phyloP scores from a whole-genome alignment of 257 asterid genomes.

The Solanum microdontum region DNA sequence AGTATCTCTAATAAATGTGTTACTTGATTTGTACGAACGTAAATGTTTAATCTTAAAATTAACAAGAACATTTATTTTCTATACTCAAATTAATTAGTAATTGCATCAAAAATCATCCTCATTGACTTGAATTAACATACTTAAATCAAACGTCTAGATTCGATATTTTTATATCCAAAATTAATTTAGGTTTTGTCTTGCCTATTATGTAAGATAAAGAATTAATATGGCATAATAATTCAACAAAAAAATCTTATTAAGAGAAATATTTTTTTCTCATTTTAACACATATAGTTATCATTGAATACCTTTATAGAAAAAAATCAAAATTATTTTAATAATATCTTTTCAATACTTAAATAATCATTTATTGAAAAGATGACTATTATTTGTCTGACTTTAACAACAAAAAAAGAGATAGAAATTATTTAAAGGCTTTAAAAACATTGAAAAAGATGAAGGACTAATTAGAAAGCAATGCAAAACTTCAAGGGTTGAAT shows the following conservation, averaged over 20 bases:
- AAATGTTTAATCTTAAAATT: not conserved
- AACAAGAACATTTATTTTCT: not conserved
- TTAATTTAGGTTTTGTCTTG: not conserved
- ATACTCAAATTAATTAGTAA: not conserved
- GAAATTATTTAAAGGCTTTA: not conserved
- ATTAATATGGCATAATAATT: not conserved
- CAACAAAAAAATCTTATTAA: not conserved
- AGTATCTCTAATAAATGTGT: not conserved
- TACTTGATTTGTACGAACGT: not conserved
- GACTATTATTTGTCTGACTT: not conserved
- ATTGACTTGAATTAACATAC: not conserved
- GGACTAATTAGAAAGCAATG: not conserved
- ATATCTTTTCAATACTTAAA: not conserved
- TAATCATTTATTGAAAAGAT: not conserved
- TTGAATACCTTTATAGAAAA: not conserved
- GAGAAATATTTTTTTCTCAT: not conserved
- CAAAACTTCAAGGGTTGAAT: not conserved
- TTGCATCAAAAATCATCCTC: not conserved
- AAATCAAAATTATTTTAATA: not conserved
- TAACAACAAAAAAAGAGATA: not conserved
- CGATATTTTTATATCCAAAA: not conserved
- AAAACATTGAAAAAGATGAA: not conserved
- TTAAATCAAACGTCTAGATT: not conserved
- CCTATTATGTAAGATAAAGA: not conserved
- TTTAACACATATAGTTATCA: not conserved